These are phyloP conservation scores for Candida chauliodis DNA, from an alignment of 805 yeast genomes.

Conservation along the genomic window DNA sequence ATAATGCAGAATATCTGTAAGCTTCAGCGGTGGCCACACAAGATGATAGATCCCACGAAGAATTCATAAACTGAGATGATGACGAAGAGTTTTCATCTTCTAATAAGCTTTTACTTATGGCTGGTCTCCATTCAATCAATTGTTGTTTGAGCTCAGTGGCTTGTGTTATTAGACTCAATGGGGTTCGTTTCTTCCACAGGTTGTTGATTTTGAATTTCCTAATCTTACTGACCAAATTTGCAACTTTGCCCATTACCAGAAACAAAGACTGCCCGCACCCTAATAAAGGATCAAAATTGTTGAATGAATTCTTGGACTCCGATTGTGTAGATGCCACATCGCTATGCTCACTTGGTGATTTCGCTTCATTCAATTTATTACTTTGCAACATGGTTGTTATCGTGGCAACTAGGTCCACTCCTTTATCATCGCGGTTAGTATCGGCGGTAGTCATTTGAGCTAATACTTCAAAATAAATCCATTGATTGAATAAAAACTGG, in stretches of 20 bases:
- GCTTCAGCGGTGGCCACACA: slow-evolving; percentile 71
- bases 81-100: slow-evolving; percentile 20
- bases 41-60: slow-evolving; percentile 50
- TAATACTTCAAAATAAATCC: slow-evolving; percentile 65
- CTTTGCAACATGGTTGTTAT: slow-evolving; percentile 31
- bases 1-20: slow-evolving; percentile 54
- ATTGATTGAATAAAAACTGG: slow-evolving; percentile 56
- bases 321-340: slow-evolving; percentile 1
- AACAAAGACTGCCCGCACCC: slow-evolving; percentile 67
- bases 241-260: slow-evolving; percentile 62
- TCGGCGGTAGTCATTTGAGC: slow-evolving; percentile 58
- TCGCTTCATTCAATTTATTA: slow-evolving; percentile 12
- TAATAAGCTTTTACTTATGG: slow-evolving; percentile 32
- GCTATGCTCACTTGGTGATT: slow-evolving; percentile 2
- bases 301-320: slow-evolving; percentile 25
- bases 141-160: slow-evolving; percentile 55
- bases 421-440: slow-evolving; percentile 41
- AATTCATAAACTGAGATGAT: neutral
- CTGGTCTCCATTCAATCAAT: slow-evolving; percentile 56
- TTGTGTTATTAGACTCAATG: slow-evolving; percentile 45
- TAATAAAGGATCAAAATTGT: slow-evolving; percentile 56
- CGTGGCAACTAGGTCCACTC: slow-evolving; percentile 39
- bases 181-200: slow-evolving; percentile 24
- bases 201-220: slow-evolving; percentile 29
- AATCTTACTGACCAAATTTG: slow-evolving; percentile 50